Percentiles rank a stretch among this genome's conserved stretches.
phyloP scores from a whole-genome alignment of 306 rosid species.

The Trifolium pratense region DNA sequence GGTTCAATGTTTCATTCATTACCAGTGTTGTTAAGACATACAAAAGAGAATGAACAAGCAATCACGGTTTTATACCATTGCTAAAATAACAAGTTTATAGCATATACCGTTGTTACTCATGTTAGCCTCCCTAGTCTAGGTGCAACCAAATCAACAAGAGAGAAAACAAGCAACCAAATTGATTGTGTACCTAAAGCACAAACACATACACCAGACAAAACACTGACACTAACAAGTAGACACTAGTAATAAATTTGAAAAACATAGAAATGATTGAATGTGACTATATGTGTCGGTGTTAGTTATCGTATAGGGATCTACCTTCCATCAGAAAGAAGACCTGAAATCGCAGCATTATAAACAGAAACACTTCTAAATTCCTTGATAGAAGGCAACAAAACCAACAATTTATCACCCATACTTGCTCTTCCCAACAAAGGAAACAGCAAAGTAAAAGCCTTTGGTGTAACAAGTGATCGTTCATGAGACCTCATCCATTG shows the following conservation, averaged over 20 bases:
- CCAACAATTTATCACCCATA: constrained; percentile 72
- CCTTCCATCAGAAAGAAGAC: constrained; percentile 49
- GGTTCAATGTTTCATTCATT: no score
- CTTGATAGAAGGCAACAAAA: constrained; percentile 60
- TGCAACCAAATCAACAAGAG: constrained; percentile 19
- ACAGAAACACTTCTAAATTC: constrained; percentile 75
- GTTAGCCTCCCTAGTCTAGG: constrained; percentile 7
- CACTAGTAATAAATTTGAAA: no score
- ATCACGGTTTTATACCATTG: no score
- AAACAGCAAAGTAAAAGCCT: constrained; percentile 70
- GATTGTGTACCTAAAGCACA: not conserved
- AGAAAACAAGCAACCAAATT: constrained; percentile 34
- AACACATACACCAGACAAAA: not conserved
- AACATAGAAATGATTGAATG: not conserved
- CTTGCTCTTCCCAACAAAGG: constrained; percentile 79
- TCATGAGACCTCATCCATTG: constrained; percentile 94
- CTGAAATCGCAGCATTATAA: constrained; percentile 81
- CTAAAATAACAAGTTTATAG: not conserved
- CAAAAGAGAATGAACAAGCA: not conserved
- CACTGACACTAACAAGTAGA: not conserved
- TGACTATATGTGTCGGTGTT: not conserved
- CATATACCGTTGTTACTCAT: not conserved
- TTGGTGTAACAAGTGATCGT: constrained; percentile 63
- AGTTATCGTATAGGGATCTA: not conserved
- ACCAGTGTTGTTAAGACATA: no score